phyloP scores from a whole-genome alignment of 345 rosid species.

The rapeseed (Brassica napus) region DNA sequence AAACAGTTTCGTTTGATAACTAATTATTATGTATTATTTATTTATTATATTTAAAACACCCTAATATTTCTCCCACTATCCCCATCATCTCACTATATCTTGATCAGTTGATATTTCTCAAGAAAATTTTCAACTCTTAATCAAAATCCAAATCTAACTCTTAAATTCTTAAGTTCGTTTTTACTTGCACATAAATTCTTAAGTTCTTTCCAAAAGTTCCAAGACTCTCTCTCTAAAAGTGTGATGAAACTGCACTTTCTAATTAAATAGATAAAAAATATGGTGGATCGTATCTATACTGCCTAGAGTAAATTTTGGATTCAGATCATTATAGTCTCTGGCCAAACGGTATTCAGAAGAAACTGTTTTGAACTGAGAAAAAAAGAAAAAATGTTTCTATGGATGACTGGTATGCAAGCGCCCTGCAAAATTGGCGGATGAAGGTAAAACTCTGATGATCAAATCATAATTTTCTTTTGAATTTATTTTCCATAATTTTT shows the following conservation, averaged over 20 bases:
- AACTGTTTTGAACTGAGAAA: not conserved
- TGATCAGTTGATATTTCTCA: not conserved
- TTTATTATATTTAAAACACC: not conserved
- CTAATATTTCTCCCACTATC: not conserved
- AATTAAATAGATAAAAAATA: not conserved
- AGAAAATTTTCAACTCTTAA: not conserved
- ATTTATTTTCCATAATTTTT: not conserved
- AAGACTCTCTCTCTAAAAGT: not conserved
- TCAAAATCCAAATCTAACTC: too few species aligned
- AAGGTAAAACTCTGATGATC: not conserved
- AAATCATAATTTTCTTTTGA: not conserved
- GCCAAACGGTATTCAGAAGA: not conserved
- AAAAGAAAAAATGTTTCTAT: not conserved
- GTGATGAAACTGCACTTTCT: not conserved
- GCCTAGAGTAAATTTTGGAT: not conserved
- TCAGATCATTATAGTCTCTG: not conserved
- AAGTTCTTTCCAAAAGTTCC: conserved; percentile 10
- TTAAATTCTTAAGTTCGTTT: not conserved
- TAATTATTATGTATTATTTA: too few species aligned
- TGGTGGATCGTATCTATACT: not conserved
- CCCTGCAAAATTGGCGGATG: not conserved
- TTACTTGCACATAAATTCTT: not conserved
- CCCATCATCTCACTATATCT: not conserved
- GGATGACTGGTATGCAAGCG: not conserved
- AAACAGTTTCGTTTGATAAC: not conserved